phyloP scores from a whole-genome alignment of 2,329 filamentous ascomycete genomes.

The Xylaria sp. region DNA sequence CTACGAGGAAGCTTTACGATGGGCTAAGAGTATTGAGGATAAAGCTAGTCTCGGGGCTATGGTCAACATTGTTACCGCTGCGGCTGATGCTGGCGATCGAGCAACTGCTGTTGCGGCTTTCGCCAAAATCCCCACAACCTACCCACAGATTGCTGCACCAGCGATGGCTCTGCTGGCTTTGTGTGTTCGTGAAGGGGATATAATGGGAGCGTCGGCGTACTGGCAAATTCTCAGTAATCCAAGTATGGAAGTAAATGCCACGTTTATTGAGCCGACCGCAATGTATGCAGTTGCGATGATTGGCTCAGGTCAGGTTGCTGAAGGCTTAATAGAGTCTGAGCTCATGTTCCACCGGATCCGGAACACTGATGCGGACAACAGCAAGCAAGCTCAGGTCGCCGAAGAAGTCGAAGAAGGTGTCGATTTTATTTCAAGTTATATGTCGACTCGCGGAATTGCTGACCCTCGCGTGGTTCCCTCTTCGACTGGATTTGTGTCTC shows the following conservation, averaged over 20 bases:
- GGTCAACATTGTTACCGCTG: slow-evolving; percentile 77
- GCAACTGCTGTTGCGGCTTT: slow-evolving; percentile 76
- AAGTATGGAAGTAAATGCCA: slow-evolving; percentile 67
- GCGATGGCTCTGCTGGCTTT: slow-evolving; percentile 87
- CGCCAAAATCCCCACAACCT: slow-evolving; percentile 64
- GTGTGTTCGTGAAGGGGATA: slow-evolving; percentile 83
- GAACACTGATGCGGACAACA: slow-evolving; percentile 65
- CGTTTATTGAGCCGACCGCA: slow-evolving; percentile 85
- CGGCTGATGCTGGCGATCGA: slow-evolving; percentile 82
- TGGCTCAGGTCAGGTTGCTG: slow-evolving; percentile 83
- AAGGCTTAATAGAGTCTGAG: slow-evolving; percentile 81
- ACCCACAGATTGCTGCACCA: slow-evolving; percentile 64
- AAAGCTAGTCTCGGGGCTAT: slow-evolving; percentile 72
- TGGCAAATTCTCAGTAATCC: slow-evolving; percentile 79
- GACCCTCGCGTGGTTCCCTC: slow-evolving; percentile 67
- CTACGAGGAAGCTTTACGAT: slow-evolving; percentile 77
- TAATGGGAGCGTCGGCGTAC: slow-evolving; percentile 79
- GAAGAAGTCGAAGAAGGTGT: slow-evolving; percentile 90
- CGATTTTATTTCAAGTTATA: slow-evolving; percentile 72
- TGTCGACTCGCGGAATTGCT: slow-evolving; percentile 65
- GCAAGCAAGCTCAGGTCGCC: slow-evolving; percentile 65
- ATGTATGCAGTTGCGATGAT: slow-evolving; percentile 94
- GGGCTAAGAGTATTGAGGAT: slow-evolving; percentile 73
- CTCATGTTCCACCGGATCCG: slow-evolving; percentile 89
- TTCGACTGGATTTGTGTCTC: slow-evolving; percentile 53